Conservation (phyloP, 768 basidiomycete genomes). For the Ramaria rubella region DNA sequence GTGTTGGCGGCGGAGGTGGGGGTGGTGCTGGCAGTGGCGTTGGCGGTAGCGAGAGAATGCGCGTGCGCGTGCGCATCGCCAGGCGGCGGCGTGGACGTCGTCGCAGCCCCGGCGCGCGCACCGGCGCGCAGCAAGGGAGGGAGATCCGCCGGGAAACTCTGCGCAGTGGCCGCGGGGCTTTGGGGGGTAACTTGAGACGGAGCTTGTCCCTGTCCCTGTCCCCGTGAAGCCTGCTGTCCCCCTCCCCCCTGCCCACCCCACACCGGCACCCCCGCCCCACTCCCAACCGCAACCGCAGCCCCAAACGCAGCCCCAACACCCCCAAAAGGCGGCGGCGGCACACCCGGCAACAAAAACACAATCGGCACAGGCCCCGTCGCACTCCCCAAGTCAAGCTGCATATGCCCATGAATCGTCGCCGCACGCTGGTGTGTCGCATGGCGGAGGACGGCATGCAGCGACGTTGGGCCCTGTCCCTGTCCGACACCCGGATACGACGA, state of each 20-base stretch:
- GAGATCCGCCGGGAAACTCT: no score
- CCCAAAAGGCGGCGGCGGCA: background rate
- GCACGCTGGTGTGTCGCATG: constrained; percentile 22
- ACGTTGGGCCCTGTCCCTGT: no score
- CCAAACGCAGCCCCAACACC: background rate
- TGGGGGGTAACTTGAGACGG: no score
- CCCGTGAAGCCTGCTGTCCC: no score
- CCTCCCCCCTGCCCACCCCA: no score
- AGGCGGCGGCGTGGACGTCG: no score
- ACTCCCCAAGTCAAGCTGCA: constrained; percentile 41
- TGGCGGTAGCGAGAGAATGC: background rate
- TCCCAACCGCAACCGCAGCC: background rate
- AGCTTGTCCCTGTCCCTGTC: no score
- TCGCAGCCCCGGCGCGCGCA: no score
- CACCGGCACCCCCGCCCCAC: background rate
- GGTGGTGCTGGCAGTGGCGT: constrained; percentile 38
- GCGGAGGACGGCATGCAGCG: background rate
- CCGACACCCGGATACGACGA: background rate
- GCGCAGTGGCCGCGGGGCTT: no score
- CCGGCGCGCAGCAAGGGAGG: no score
- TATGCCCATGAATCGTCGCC: constrained; percentile 58
- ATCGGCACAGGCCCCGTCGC: constrained; percentile 57
- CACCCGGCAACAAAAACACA: constrained; percentile 29
- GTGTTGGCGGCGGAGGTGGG: no score
- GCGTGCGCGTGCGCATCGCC: no score